Evolutionary conservation across 148 eudicot species (phyloP).

Genomic region (Camellia lanceoleosa): DNA sequence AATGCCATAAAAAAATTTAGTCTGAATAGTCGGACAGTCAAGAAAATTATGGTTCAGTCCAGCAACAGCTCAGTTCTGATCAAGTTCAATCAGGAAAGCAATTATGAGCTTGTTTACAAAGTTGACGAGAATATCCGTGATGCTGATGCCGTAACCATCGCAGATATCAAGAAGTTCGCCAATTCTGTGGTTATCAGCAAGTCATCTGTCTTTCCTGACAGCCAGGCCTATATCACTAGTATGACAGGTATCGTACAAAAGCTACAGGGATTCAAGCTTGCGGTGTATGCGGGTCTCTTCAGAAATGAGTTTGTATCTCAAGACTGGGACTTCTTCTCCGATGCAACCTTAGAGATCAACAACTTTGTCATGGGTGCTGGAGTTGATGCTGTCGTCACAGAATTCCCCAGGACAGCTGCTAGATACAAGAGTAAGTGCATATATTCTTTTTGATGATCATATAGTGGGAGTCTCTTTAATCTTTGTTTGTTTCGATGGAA

Average conservation of each 20-base stretch:
- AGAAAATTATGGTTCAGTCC: slow-evolving; percentile 72
- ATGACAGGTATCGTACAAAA: slow-evolving; percentile 48
- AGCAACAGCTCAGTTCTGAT: slow-evolving; percentile 62
- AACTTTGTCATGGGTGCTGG: slow-evolving; percentile 37
- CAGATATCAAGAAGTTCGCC: slow-evolving; percentile 64
- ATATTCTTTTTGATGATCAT: neutral
- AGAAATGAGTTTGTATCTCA: slow-evolving; percentile 65
- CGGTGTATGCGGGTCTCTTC: slow-evolving; percentile 60
- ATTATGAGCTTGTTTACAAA: slow-evolving; percentile 67
- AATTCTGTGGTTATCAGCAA: slow-evolving; percentile 59
- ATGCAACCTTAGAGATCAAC: slow-evolving; percentile 61
- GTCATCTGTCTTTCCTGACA: slow-evolving; percentile 49
- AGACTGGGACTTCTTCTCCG: slow-evolving; percentile 82
- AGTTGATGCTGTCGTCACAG: slow-evolving; percentile 72
- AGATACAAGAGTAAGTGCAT: slow-evolving; percentile 70
- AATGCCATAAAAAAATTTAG: slow-evolving; percentile 49
- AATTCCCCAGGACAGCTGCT: slow-evolving; percentile 66
- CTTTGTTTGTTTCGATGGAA: no score
- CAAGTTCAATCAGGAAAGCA: slow-evolving; percentile 46
- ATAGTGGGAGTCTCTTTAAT: neutral
- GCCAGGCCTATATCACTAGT: slow-evolving; percentile 31
- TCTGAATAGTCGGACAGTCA: slow-evolving; percentile 30
- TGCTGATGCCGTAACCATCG: slow-evolving; percentile 41
- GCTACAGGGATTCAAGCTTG: slow-evolving; percentile 53
- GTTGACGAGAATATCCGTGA: slow-evolving; percentile 59